Evolutionary conservation across 73 alveolate genomes (phyloP), one percentile per base, ranked within the genome.

Genomic region (Uronychia binucleata): DNA sequence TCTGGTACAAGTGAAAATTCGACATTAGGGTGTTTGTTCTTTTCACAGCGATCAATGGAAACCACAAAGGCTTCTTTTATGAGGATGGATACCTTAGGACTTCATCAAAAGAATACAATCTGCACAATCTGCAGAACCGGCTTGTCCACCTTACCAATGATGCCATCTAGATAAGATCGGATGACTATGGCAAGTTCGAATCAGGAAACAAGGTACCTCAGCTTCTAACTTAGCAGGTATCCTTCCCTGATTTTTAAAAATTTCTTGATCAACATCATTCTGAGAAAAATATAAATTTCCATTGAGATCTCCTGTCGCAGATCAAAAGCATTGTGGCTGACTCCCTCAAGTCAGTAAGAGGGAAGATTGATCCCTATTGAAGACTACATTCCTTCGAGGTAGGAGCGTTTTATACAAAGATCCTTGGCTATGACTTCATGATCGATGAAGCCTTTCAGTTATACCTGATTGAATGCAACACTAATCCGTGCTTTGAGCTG

Each of bases 371-470:
- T 77, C 67, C 67, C 19, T 5, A 19, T 5, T 11, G 67, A 46
- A 46, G 67, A 19, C 19, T 19, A 11, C 67, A 46, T 46, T 11
- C 67, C 28, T 90, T 90, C 79, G 95, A 90, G n/a, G n/a, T n/a
- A n/a, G n/a, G n/a, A n/a, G n/a, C n/a, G n/a, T n/a, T n/a, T n/a
- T n/a, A n/a, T n/a, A n/a, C n/a, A n/a, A n/a, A n/a, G 79, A 90
- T 90, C 46, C 86, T 84, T 79, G 95, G 95, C 60, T 90, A 90
- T 79, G 95, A 90, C 79, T 90, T 90, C 86, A 90, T 90, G 95
- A 60, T 90, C 81, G 95, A 90, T 79, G 58, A 60, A 0, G 67
- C 82, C 35, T 90, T 90, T 67, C 82, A 90, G 77, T 91, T 90
- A 26, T 90, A 84, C 86, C 80, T 90, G 78, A 33, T 90, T 74